These are phyloP conservation scores for Allium sativum DNA, from an alignment of 106 monocot species.

Conservation along the genomic window DNA sequence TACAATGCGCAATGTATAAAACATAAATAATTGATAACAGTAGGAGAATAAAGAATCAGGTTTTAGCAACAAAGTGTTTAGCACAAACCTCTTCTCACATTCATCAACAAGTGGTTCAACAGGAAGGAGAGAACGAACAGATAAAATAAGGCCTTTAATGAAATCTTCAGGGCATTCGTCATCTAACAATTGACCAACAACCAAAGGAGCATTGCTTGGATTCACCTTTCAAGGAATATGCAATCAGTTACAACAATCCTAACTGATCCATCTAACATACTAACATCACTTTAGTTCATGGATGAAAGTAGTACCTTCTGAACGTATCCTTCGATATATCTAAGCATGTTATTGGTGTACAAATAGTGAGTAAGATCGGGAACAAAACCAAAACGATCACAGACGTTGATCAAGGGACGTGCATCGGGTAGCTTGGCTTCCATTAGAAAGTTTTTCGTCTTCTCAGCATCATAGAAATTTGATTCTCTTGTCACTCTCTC, in stretches of 20 bases:
- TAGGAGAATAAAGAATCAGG: neutral
- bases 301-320: conserved; percentile 58
- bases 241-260: neutral
- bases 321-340: conserved; percentile 99
- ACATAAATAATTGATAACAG: neutral
- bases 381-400: conserved; percentile 96
- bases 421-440: conserved; percentile 99
- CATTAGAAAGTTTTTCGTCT: conserved; percentile 96
- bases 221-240: conserved; percentile 52
- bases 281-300: neutral
- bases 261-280: neutral
- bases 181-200: conserved; percentile 87
- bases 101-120: conserved; percentile 97
- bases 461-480: conserved; percentile 96
- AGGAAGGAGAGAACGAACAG: conserved; percentile 92
- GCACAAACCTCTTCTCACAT: conserved; percentile 84
- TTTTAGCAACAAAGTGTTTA: neutral
- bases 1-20: conserved; percentile 15
- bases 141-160: conserved; percentile 92
- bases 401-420: conserved; percentile 92
- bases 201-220: conserved; percentile 84
- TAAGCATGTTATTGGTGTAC: conserved; percentile 94
- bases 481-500: conserved; percentile 99
- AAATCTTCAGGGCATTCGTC: conserved; percentile 99
- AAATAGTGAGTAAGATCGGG: conserved; percentile 96